phyloP scores from a whole-genome alignment of 1,139 yeast species.

The Kodamaea arcana region DNA sequence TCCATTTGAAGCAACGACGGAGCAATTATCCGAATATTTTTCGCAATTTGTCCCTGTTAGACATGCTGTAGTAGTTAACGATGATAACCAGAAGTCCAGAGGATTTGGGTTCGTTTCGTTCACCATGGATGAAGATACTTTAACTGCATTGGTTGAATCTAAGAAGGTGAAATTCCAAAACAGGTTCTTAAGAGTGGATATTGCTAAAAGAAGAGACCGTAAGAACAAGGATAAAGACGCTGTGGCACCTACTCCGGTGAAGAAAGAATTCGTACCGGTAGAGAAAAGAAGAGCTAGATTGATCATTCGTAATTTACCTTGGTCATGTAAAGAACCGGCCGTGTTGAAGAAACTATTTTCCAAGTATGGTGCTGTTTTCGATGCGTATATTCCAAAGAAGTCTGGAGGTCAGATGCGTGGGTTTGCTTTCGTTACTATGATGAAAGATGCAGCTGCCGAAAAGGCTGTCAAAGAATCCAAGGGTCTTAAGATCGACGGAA shows the following conservation, averaged over 20 bases:
- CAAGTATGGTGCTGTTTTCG: constrained; percentile 82
- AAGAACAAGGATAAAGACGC: constrained; percentile 27
- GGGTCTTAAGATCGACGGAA: constrained; percentile 80
- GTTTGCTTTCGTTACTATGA: constrained; percentile 92
- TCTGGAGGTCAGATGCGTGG: constrained; percentile 90
- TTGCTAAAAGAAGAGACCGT: constrained; percentile 91
- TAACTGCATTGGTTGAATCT: constrained; percentile 67
- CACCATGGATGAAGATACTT: constrained; percentile 79
- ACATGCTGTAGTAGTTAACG: constrained; percentile 90
- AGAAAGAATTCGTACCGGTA: constrained; percentile 22
- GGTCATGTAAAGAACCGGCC: constrained; percentile 85
- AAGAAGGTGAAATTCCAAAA: constrained; percentile 63
- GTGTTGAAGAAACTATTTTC: constrained; percentile 66
- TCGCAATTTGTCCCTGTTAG: constrained; percentile 92
- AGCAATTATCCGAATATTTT: constrained; percentile 75
- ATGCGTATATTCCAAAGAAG: constrained; percentile 86
- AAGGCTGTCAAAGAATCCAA: constrained; percentile 70
- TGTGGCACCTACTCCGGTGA: constrained; percentile 22
- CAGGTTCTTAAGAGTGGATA: constrained; percentile 68
- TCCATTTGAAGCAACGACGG: constrained; percentile 77
- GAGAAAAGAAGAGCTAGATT: constrained; percentile 77
- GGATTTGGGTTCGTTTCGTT: constrained; percentile 97
- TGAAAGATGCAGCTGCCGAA: constrained; percentile 72
- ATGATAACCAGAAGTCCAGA: constrained; percentile 67
- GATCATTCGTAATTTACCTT: constrained; percentile 87